Evolutionary conservation across 2,329 filamentous ascomycete species (phyloP), one percentile per base, ranked within the genome.

Genomic region (Amauroascus niger): DNA sequence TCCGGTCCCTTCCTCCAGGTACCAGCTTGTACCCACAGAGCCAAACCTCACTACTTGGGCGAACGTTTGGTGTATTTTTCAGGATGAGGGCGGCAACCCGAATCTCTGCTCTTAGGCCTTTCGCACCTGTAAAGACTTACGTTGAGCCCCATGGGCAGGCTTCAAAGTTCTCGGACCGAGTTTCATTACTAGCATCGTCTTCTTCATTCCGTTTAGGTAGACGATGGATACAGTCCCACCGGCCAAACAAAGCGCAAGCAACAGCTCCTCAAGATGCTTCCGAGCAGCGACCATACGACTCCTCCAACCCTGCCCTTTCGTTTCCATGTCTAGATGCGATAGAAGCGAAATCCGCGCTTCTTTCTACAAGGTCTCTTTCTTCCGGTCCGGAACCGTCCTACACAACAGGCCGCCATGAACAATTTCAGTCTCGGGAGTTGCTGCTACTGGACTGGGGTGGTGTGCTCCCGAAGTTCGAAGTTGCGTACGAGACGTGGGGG

Each of bases 401-500:
- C 70, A 96, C 91, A 0, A 85, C 86, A 44, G 93, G 93, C 54
- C 82, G 81, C n/a, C 90, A 93, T 49, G 79, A 87, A 59, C 79
- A 74, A 28, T 96, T 87, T 70, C 83, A 83, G 65, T 93, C 84
- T 62, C 64, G 78, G 6, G 77, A 88, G 20, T 83, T 89, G 0
- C 74, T 97, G 14, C 75, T 90, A 2, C 81, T 97, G 24, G 93
- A 98, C 71, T 97, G 94, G 88, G 93, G 93, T 57, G 93, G 93
- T 51, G 80, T 90, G n/a, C 73, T 98, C 33, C 87, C 85, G 14
- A 83, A 89, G 62, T 97, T 95, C 65, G 81, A 89, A 61, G 81
- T 97, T 56, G 91, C 91, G 26, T 96, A 95, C 69, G 91, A 97
- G 70, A 85, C 88, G 0, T 97, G 91, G 91, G 91, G 91, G 2